Base-by-base conservation (phyloP, 352 stramenopile genomes). In the Saprolegnia parasitica region DNA sequence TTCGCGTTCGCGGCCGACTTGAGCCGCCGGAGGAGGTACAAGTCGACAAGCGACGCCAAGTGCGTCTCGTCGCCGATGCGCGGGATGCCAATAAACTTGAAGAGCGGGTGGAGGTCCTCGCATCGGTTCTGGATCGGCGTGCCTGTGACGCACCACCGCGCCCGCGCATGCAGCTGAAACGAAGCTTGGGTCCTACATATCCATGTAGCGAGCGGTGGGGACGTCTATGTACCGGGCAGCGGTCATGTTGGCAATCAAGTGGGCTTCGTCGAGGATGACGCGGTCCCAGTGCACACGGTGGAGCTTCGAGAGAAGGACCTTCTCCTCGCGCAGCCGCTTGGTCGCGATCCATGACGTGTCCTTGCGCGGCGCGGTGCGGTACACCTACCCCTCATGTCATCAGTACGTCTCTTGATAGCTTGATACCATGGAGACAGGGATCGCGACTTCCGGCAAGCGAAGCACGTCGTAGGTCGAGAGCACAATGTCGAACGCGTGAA, bases 121-220 rank as follows among this genome's bases (percentile, higher is more conserved):
- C 82, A 78, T 57, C 82, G 85, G 73, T 97, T 97, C 49, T 96
- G 81, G 56, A 97, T 91, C 0, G 90, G 89, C 18, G 90, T 98
- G 13, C 91, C 90, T 4, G 91, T 97, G 8, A 98, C 78, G 67
- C 88, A 96, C 77, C 92, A 94, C 8, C 89, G 86, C 3, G 84
- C 77, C 64, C 81, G 80, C 39, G 88, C 89, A 15, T 86, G 77
- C 23, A 98, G 78, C 0, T 78, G 72, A 26, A 80, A 83, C 0
- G 82, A 80, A 24, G 83, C 82, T 24, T 78, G 79, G 0, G 86
- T 79, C 55, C 63, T 70, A 62, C 4, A 24, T 20, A 20, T 60
- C 9, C 52, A 20, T 60, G 4, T 4, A 16, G 3, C 8, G 11
- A 42, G 35, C 35, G 11, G 8, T 24, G 11, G 13, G 2, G 13